These are phyloP conservation scores for Fragilariopsis cylindrus DNA, from an alignment of 108 stramenopile species.

Conservation along the genomic window DNA sequence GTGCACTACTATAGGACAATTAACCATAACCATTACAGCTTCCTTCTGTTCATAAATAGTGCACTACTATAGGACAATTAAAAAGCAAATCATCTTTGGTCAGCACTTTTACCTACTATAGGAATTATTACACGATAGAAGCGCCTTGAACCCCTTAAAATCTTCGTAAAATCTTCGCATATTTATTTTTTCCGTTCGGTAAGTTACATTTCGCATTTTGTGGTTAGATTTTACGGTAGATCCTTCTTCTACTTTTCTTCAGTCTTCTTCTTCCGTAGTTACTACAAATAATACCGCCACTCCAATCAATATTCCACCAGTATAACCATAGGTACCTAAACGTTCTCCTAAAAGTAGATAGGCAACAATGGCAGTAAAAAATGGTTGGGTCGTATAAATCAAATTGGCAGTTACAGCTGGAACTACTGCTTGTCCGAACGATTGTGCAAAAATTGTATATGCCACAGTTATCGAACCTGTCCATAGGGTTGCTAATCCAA, in stretches of 20 bases:
- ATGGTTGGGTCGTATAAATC: slow-evolving; percentile 83
- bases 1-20: no score
- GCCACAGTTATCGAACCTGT: slow-evolving; percentile 79
- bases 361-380: slow-evolving; percentile 83
- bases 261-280: slow-evolving; percentile 1
- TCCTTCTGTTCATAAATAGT: no score
- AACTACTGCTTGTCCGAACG: slow-evolving; percentile 76
- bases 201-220: no score
- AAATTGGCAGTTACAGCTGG: slow-evolving; percentile 76
- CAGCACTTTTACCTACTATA: no score
- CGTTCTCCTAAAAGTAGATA: slow-evolving; percentile 70
- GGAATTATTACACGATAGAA: no score
- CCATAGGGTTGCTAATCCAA: slow-evolving; percentile 63
- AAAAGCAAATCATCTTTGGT: no score
- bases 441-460: slow-evolving; percentile 85
- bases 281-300: slow-evolving; percentile 62
- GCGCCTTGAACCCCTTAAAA: no score
- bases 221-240: no score
- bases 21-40: no score
- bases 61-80: no score
- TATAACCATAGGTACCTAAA: slow-evolving; percentile 51
- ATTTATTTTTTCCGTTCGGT: no score
- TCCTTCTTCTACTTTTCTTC: not conserved
- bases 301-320: slow-evolving; percentile 72
- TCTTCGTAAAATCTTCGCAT: no score